A percentile compares a stretch with the other conserved stretches of the same genome.
These are phyloP conservation scores for Mallotus repandus DNA, from an alignment of 441 rosid genomes.

Conservation along the genomic window DNA sequence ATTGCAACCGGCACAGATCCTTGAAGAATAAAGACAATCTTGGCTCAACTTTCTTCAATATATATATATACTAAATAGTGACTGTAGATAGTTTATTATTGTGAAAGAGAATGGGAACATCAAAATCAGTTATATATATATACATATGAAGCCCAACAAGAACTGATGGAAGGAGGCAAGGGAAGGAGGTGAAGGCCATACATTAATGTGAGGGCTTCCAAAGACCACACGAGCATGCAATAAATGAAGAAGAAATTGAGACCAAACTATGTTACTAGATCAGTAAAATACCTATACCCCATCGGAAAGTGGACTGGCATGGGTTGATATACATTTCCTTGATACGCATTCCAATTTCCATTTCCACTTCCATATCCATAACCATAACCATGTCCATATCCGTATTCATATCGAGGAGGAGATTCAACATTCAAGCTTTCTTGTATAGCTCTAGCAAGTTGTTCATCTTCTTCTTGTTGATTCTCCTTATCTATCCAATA, in stretches of 20 bases:
- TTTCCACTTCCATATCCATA: conserved; percentile 37
- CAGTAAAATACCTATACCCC: conserved; percentile 54
- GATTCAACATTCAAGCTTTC: conserved; percentile 57
- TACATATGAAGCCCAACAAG: too few species aligned
- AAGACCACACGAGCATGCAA: neutral
- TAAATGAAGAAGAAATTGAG: conserved; percentile 1
- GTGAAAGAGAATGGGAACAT: neutral
- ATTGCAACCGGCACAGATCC: conserved; percentile 88
- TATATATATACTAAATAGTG: neutral
- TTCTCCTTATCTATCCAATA: conserved; percentile 49
- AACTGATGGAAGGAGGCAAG: neutral
- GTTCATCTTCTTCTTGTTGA: conserved; percentile 81
- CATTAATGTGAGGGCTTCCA: neutral
- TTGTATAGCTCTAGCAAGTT: conserved; percentile 74
- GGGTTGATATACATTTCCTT: conserved; percentile 46
- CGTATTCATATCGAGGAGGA: conserved; percentile 43
- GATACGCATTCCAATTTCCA: conserved; percentile 40
- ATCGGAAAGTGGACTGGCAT: conserved; percentile 42
- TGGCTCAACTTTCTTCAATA: conserved; percentile 17
- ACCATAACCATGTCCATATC: conserved; percentile 35
- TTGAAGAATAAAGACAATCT: conserved; percentile 24
- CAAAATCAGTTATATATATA: neutral
- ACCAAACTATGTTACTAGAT: neutral
- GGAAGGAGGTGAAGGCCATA: neutral
- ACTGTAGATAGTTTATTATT: neutral